Base-by-base conservation (phyloP, 257 asterid genomes). In the Salvia hispanica region DNA sequence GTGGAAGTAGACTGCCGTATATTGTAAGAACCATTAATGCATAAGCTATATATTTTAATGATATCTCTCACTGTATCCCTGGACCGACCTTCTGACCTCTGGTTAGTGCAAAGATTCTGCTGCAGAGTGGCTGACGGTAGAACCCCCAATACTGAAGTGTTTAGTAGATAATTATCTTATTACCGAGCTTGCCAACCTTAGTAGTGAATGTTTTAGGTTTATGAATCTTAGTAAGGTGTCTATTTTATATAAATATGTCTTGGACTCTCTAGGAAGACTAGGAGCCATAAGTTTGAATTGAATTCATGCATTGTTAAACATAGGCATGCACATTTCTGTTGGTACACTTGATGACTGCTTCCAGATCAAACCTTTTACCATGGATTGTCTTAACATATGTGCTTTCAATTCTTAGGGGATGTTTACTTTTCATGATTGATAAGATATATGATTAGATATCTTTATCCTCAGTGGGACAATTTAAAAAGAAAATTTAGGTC, bases 1-100 rank as follows among this genome's bases (percentile, higher is more conserved):
- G 37, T 70, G 67, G 44, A 33, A 68, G 63, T 60, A 15, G 33
- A 43, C 16, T 69, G 42, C 51, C 43, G 53, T 58, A 71, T 53
- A 64, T 6, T 42, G 60, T 45, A 15, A 33, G 71, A 53, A 46
- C 25, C 36, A 48, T 33, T 53, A 42, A 18, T 34, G 40, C 42
- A 37, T 3, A 40, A 15, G 47, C 18, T 36, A 58, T 45, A 58
- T 37, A 8, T 16, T 40, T 51, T 11, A 33, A 8, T 6, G 58
- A 58, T 59, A 7, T 21, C 48, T 33, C 31, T 21, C 48, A 15
- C 31, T 18, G n/a, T 36, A 66, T 40, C 43, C 64, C 40, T 5
- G 9, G 39, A 1, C 34, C 60, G 39, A 1, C 34, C 60, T 60
- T 44, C 36, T 31, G 10, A 48, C 34, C 25, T 36, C 36, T 25